Percentiles rank a stretch among this genome's conserved stretches.
These are phyloP conservation scores for Rhizopus arrhizus DNA, from an alignment of 371 early-diverging fungal genomes.

Conservation along the genomic window DNA sequence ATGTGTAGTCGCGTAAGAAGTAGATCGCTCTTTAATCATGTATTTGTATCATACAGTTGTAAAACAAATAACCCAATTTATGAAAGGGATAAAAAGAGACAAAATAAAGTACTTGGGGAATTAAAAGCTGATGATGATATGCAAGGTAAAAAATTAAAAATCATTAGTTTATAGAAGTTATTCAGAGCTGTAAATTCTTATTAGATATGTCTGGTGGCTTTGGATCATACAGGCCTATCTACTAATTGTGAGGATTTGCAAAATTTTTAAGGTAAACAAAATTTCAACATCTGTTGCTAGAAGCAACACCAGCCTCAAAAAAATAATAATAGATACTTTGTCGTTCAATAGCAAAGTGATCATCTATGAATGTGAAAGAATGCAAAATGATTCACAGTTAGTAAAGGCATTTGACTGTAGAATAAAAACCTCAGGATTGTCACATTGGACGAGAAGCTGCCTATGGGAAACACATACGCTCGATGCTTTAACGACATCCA, in stretches of 20 bases:
- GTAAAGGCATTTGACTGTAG: constrained; percentile 22
- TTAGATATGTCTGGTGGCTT: constrained; percentile 23
- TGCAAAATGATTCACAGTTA: constrained; percentile 17
- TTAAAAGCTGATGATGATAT: constrained; percentile 12
- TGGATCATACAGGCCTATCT: constrained; percentile 26
- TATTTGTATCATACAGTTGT: constrained; percentile 24
- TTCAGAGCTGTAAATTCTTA: constrained; percentile 22
- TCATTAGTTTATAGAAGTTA: constrained; percentile 21
- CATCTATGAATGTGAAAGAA: constrained; percentile 18
- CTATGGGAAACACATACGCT: too few relatives aligned
- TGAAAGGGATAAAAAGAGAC: constrained; percentile 22
- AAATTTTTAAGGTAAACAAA: constrained; percentile 17
- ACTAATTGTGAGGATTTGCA: constrained; percentile 27
- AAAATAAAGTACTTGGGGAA: constrained; percentile 19
- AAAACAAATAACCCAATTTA: constrained; percentile 23
- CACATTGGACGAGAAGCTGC: too few relatives aligned
- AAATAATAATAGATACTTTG: constrained; percentile 21
- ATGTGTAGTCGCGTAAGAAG: constrained; percentile 18
- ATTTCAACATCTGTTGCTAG: constrained; percentile 21
- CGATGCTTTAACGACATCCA: too few relatives aligned
- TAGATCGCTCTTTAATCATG: constrained; percentile 26
- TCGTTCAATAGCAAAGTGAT: constrained; percentile 22
- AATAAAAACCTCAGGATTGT: background rate
- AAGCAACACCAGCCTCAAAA: constrained; percentile 18
- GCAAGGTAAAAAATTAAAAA: constrained; percentile 18